Percentiles rank a stretch among this genome's conserved stretches.
These are phyloP conservation scores for Zopfochytrium polystomum DNA, from an alignment of 371 early-diverging fungal genomes.

Conservation along the genomic window DNA sequence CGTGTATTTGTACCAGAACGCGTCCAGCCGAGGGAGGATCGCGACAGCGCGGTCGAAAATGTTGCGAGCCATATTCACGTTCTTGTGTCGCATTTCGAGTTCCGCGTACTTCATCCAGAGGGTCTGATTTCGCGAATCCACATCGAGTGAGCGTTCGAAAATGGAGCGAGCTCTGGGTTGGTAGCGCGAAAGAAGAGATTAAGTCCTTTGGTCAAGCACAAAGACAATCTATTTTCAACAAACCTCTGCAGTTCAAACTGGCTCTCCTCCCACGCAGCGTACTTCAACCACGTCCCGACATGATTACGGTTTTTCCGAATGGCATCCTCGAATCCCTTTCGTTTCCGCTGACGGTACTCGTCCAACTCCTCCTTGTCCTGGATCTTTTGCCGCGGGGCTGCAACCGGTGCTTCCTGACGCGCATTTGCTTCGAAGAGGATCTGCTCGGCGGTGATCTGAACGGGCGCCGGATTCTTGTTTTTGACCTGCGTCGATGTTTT, in stretches of 20 bases:
- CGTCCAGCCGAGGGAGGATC: constrained; percentile 86
- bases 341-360: constrained; percentile 83
- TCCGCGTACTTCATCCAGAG: constrained; percentile 93
- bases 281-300: constrained; percentile 89
- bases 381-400: constrained; percentile 85
- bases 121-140: constrained; percentile 79
- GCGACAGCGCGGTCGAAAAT: constrained; percentile 88
- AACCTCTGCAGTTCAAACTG: constrained; percentile 76
- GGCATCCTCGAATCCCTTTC: constrained; percentile 92
- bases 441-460: constrained; percentile 99
- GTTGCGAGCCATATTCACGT: constrained; percentile 87
- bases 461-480: constrained; percentile 94
- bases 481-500: too few relatives aligned
- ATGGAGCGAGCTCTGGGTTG: constrained; percentile 76
- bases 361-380: constrained; percentile 87
- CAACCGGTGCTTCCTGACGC: constrained; percentile 72
- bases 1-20: constrained; percentile 97
- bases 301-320: constrained; percentile 80
- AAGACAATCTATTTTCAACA: neutral
- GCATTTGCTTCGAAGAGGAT: constrained; percentile 92
- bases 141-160: constrained; percentile 87
- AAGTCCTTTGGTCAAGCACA: neutral
- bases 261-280: constrained; percentile 93
- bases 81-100: constrained; percentile 94
- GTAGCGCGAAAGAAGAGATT: neutral